Evolutionary conservation across 2,329 filamentous ascomycete genomes (phyloP).

Genomic region (Aspergillus spinulosporus): DNA sequence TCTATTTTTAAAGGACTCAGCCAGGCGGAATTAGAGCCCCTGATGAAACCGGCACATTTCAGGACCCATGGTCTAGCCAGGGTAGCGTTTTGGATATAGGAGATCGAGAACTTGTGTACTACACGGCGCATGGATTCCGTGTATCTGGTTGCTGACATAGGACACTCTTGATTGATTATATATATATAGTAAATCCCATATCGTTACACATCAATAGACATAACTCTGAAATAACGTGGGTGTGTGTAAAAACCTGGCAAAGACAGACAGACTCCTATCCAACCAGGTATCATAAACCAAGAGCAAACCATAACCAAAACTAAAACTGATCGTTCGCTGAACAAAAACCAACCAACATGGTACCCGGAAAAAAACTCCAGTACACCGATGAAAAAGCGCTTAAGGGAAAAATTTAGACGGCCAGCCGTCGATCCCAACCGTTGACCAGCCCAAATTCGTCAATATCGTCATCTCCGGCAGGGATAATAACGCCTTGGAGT

Average conservation of each 20-base stretch:
- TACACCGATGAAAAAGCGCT: neutral
- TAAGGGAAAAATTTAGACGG: conserved; percentile 23
- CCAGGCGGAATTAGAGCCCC: too few species aligned
- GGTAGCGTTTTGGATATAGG: too few species aligned
- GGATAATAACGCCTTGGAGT: conserved; percentile 41
- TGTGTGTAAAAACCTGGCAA: neutral
- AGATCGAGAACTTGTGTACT: too few species aligned
- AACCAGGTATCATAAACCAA: conserved; percentile 14
- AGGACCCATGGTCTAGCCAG: too few species aligned
- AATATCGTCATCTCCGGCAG: conserved; percentile 34
- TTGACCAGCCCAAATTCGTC: conserved; percentile 35
- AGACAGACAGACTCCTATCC: conserved; percentile 8
- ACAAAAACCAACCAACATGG: neutral
- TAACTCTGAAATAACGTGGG: neutral
- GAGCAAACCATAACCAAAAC: neutral
- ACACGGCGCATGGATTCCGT: neutral
- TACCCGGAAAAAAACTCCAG: neutral
- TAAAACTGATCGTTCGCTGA: conserved; percentile 5
- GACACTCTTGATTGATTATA: neutral
- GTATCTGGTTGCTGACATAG: neutral
- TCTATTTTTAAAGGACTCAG: too few species aligned
- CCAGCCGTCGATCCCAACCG: conserved; percentile 35
- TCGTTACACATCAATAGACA: neutral
- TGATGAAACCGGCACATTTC: too few species aligned
- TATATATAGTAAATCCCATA: neutral